Percentiles rank a stretch among this genome's conserved stretches.
Conservation (phyloP, 1,139 yeast species). For the Protomyces inouyei region DNA sequence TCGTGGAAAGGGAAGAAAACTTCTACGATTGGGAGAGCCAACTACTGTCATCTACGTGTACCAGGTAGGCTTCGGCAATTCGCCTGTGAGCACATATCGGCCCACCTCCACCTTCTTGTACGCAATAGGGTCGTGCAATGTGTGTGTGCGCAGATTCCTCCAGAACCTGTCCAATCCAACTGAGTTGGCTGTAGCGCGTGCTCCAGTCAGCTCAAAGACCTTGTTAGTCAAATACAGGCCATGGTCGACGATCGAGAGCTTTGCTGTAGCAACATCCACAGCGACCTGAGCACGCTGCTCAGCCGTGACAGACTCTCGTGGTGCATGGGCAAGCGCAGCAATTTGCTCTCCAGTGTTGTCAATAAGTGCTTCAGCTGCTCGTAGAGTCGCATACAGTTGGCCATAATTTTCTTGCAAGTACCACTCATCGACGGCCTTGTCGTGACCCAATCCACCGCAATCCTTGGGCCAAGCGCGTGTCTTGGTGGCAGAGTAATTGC, state of each 20-base stretch:
- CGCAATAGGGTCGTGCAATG: conserved; percentile 1
- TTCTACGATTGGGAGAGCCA: no score
- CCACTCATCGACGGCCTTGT: not conserved
- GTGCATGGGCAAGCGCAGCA: not conserved
- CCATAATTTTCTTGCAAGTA: not conserved
- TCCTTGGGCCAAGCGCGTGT: not conserved
- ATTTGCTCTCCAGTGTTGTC: not conserved
- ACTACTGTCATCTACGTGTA: not conserved
- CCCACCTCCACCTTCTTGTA: conserved; percentile 7
- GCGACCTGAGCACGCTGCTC: conserved; percentile 1
- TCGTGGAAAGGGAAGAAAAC: no score
- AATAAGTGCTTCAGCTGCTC: not conserved
- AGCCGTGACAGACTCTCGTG: not conserved
- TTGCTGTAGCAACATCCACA: conserved; percentile 4
- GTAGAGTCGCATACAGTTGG: not conserved
- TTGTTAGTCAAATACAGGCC: not conserved
- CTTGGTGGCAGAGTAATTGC: not conserved
- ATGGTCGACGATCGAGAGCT: conserved; percentile 1
- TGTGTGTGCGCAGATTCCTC: not conserved
- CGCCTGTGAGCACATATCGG: not conserved
- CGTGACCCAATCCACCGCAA: not conserved
- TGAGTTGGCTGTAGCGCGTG: conserved; percentile 1
- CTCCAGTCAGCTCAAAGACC: conserved; percentile 1
- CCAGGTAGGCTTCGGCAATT: not conserved
- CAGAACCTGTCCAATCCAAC: conserved; percentile 1